phyloP scores from a whole-genome alignment of 768 basidiomycete genomes.

The Agrocybe pediades region DNA sequence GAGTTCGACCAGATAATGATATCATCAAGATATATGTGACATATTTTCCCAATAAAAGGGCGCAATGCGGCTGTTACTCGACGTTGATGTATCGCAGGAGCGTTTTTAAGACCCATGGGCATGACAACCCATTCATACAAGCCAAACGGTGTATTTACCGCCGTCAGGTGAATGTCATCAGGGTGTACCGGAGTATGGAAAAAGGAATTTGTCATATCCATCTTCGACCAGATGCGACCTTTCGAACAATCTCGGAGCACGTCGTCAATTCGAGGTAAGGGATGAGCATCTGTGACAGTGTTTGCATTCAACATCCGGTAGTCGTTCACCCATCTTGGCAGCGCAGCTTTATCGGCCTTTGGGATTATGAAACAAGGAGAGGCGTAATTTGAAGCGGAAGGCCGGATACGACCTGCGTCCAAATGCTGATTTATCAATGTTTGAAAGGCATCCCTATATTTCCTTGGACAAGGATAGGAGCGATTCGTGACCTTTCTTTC shows the following conservation, averaged over 20 bases:
- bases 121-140: constrained; percentile 39
- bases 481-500: constrained; percentile 20
- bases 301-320: constrained; percentile 14
- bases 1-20: constrained; percentile 45
- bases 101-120: constrained; percentile 34
- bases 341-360: constrained; percentile 24
- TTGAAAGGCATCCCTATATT: constrained; percentile 34
- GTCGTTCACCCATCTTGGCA: constrained; percentile 35
- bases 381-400: constrained; percentile 26
- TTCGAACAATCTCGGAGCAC: constrained; percentile 31
- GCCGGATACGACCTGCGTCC: constrained; percentile 27
- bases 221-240: constrained; percentile 34
- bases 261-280: constrained; percentile 15
- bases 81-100: constrained; percentile 28
- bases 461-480: constrained; percentile 31
- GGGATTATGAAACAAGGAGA: constrained; percentile 42
- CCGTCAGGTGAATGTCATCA: constrained; percentile 14
- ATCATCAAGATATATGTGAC: constrained; percentile 47
- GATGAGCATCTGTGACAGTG: constrained; percentile 15
- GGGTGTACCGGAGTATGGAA: constrained; percentile 26
- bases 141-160: constrained; percentile 28
- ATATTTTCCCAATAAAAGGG: constrained; percentile 36
- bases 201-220: constrained; percentile 31
- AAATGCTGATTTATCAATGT: constrained; percentile 34
- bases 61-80: constrained; percentile 33